Conservation (phyloP, 305 asterid genomes). For the Fraxinus ornus region DNA sequence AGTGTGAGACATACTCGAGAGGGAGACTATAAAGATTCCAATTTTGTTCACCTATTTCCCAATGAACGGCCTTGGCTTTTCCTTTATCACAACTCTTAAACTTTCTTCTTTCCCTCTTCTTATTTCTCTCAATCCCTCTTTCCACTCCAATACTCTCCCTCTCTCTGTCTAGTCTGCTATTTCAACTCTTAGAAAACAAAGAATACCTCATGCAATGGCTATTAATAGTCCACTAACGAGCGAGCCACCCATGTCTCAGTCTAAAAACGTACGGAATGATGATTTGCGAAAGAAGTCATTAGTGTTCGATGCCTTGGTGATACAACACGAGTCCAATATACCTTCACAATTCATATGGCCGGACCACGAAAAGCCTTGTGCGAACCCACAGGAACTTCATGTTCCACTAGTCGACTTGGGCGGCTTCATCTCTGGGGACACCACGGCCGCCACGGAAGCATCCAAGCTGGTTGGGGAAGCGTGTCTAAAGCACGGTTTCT, state of each 20-base stretch:
- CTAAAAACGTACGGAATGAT: neutral
- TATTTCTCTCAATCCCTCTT: slow-evolving; percentile 2
- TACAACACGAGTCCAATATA: slow-evolving; percentile 40
- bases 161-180: neutral
- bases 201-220: slow-evolving; percentile 54
- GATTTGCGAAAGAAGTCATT: slow-evolving; percentile 21
- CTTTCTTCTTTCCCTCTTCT: slow-evolving; percentile 2
- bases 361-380: slow-evolving; percentile 63
- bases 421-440: slow-evolving; percentile 64
- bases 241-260: slow-evolving; percentile 29
- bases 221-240: slow-evolving; percentile 38
- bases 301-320: slow-evolving; percentile 48
- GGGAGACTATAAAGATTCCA: slow-evolving; percentile 48
- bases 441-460: slow-evolving; percentile 40
- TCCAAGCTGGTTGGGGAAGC: slow-evolving; percentile 62
- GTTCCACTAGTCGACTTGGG: slow-evolving; percentile 64
- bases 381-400: slow-evolving; percentile 39
- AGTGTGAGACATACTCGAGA: slow-evolving; percentile 15
- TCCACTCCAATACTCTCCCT: slow-evolving; percentile 6
- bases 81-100: slow-evolving; percentile 28
- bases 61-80: slow-evolving; percentile 45
- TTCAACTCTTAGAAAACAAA: neutral
- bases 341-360: slow-evolving; percentile 83
- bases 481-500: slow-evolving; percentile 63
- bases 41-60: slow-evolving; percentile 36